Conservation (phyloP, 2,329 filamentous ascomycete genomes). For the Fusarium coffeatum region DNA sequence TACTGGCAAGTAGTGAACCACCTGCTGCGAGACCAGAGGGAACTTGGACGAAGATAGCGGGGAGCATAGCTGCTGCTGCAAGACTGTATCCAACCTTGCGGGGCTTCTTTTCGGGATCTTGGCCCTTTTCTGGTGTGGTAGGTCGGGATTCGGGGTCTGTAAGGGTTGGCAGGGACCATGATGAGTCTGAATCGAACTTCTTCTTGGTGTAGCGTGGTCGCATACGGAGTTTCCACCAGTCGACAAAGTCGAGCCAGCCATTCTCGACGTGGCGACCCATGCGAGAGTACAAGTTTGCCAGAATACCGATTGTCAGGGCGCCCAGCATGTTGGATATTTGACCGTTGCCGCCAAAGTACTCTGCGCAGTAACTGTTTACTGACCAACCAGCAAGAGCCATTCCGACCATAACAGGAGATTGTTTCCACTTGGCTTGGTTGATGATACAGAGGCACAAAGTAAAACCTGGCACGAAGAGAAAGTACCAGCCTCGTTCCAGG, state of each 20-base stretch:
- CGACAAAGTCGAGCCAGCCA: slow-evolving; percentile 59
- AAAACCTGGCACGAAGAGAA: slow-evolving; percentile 80
- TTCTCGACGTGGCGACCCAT: slow-evolving; percentile 70
- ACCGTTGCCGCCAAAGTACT: slow-evolving; percentile 74
- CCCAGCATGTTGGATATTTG: slow-evolving; percentile 83
- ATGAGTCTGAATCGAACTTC: slow-evolving; percentile 43
- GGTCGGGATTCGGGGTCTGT: slow-evolving; percentile 51
- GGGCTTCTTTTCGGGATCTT: slow-evolving; percentile 48
- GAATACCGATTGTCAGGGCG: slow-evolving; percentile 78
- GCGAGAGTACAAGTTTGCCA: slow-evolving; percentile 83
- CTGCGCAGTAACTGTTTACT: slow-evolving; percentile 78
- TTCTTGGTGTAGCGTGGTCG: slow-evolving; percentile 50
- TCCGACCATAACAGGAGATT: slow-evolving; percentile 78
- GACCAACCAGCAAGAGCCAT: slow-evolving; percentile 80
- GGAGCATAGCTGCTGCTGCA: slow-evolving; percentile 85
- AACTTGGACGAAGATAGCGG: slow-evolving; percentile 82
- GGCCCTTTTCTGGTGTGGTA: slow-evolving; percentile 31
- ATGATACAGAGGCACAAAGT: slow-evolving; percentile 80
- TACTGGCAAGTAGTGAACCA: slow-evolving; percentile 68
- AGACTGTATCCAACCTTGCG: slow-evolving; percentile 75
- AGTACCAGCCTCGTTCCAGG: slow-evolving; percentile 63
- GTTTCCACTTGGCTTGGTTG: slow-evolving; percentile 84
- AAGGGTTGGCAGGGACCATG: slow-evolving; percentile 49
- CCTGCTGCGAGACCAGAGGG: slow-evolving; percentile 71
- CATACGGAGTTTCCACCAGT: slow-evolving; percentile 63